Evolutionary conservation across 352 stramenopile species (phyloP), one percentile per base, ranked within the genome.

Genomic region (Phytopythium chamaehyphon): DNA sequence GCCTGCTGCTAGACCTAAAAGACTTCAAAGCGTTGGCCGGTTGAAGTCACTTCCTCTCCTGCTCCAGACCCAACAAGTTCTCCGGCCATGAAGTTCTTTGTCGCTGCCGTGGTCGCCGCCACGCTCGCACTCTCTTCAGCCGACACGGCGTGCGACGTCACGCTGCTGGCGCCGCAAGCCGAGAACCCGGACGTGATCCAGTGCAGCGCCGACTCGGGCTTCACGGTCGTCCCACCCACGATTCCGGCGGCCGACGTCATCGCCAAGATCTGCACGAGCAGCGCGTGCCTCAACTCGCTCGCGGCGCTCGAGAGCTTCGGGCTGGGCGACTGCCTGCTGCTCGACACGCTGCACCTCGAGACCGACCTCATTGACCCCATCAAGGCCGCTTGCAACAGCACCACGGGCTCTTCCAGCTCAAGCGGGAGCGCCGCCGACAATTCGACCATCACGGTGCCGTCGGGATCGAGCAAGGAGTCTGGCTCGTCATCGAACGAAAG

Each of bases 261-360:
- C 26, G 18, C 55, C 12, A 59, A 66, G 55, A 42, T 71, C 14
- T 75, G 66, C 39, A 18, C 45, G 16, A 59, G 54, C 45, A 16
- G 44, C 1, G 55, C 59, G 36, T 75, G 66, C 46, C 40, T 57
- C 51, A 48, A 14, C 16, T 33, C 66, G 19, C 36, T 73, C 19
- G 16, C 48, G 3, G 35, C 22, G 1, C 26, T 73, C 47, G 49
- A 57, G 47, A 53, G 24, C 1, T 54, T 69, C 6, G 51, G 51
- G 3, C 54, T 74, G 3, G 65, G 65, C 19, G 61, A 73, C 54
- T 71, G 65, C 61, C 51, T 49, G 38, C 36, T 68, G 33, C 36
- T 66, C 7, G 52, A 53, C 19, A 38, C 56, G 12, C 37, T 65
- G 15, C 12, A 55, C 9, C 39, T 71, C 22, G 46, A 65, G 44